A percentile compares a stretch with the other conserved stretches of the same genome.
Evolutionary conservation across 345 rosid genomes (phyloP).

Genomic region (Turnera subulata): DNA sequence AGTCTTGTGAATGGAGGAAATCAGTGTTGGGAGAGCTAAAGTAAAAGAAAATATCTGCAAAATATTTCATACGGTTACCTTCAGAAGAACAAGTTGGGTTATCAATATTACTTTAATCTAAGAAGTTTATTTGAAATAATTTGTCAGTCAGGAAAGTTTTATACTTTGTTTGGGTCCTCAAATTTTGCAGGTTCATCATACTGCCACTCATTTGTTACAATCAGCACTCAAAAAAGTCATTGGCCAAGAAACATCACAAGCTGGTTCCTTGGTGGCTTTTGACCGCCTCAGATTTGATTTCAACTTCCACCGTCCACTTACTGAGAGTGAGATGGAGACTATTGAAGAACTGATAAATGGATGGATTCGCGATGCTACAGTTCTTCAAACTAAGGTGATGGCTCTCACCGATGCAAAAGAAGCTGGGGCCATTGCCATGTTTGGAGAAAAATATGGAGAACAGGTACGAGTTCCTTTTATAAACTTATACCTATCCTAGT

Average conservation of each 20-base stretch:
- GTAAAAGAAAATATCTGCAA: too few relatives aligned
- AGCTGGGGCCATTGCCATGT: conserved; percentile 97
- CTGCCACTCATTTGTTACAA: conserved; percentile 94
- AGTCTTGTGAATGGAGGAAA: too few relatives aligned
- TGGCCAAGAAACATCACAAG: conserved; percentile 86
- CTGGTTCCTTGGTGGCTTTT: conserved; percentile 94
- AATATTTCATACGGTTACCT: too few relatives aligned
- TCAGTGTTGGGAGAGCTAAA: too few relatives aligned
- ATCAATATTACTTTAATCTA: too few relatives aligned
- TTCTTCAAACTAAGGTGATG: conserved; percentile 80
- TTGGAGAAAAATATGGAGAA: conserved; percentile 93
- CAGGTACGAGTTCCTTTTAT: conserved; percentile 43
- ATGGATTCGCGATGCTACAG: conserved; percentile 77
- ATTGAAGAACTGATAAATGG: conserved; percentile 68
- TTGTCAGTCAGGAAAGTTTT: too few relatives aligned
- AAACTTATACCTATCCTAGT: neutral
- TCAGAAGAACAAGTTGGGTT: too few relatives aligned
- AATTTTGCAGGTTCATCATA: conserved; percentile 81
- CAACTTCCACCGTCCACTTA: conserved; percentile 70
- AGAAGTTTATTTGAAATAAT: too few relatives aligned
- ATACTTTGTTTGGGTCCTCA: too few relatives aligned
- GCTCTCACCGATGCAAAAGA: conserved; percentile 70
- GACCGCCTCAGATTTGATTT: conserved; percentile 98
- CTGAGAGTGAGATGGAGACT: conserved; percentile 63
- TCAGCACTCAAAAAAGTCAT: conserved; percentile 86